These are phyloP conservation scores for Histomonas meleagridis DNA, from an alignment of 208 protist species.

Conservation along the genomic window DNA sequence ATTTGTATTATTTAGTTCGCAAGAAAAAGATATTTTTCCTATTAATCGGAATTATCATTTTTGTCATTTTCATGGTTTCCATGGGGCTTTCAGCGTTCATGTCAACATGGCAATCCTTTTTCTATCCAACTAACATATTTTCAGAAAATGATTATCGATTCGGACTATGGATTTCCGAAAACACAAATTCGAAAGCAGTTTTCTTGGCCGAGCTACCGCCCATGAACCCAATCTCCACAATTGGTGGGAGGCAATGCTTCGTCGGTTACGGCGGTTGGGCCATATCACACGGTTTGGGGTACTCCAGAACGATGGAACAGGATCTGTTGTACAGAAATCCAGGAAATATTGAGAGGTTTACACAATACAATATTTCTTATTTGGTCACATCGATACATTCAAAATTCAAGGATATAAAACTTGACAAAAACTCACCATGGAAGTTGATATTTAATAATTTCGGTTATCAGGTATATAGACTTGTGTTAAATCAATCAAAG, in stretches of 20 bases:
- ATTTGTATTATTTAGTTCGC: neutral
- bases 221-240: neutral
- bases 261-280: neutral
- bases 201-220: neutral
- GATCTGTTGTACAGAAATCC: too few species aligned
- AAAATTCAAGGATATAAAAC: too few species aligned
- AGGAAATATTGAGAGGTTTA: too few species aligned
- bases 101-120: neutral
- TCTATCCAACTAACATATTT: neutral
- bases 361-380: too few species aligned
- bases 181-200: neutral
- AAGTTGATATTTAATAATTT: too few species aligned
- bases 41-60: neutral
- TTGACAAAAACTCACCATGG: too few species aligned
- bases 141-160: neutral
- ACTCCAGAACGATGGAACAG: too few species aligned
- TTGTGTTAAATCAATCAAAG: too few species aligned
- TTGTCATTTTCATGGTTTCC: neutral
- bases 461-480: too few species aligned
- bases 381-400: too few species aligned
- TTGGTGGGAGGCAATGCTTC: neutral
- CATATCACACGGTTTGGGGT: neutral
- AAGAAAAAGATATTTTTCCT: neutral
- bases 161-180: slow-evolving; percentile 3
- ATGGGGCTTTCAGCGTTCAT: neutral